A percentile compares a stretch with the other conserved stretches of the same genome.
phyloP scores from a whole-genome alignment of 129 eudicot species.

The Pulicaria dysenterica region DNA sequence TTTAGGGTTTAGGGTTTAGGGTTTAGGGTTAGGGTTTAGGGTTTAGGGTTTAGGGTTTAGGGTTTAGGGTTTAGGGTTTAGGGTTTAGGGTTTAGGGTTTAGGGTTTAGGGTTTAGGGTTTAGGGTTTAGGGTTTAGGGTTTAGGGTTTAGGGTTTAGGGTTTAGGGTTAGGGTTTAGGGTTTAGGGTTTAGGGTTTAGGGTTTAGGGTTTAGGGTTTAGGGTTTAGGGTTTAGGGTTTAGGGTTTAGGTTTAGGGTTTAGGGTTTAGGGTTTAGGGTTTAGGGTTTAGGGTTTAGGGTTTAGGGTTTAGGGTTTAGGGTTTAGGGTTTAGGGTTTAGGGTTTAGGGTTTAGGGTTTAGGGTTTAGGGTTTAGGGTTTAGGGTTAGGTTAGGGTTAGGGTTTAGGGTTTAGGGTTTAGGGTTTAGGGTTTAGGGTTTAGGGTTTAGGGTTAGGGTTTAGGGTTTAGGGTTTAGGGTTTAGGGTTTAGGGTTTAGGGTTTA shows the following conservation, averaged over 20 bases:
- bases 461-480: conserved; percentile 12
- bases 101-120: conserved; percentile 12
- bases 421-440: conserved; percentile 7
- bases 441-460: conserved; percentile 10
- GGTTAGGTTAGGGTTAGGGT: conserved; percentile 4
- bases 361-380: background rate
- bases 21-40: conserved; percentile 8
- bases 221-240: conserved; percentile 4
- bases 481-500: conserved; percentile 2
- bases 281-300: background rate
- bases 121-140: background rate
- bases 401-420: conserved; percentile 14
- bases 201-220: conserved; percentile 10
- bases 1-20: conserved; percentile 12
- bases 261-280: background rate
- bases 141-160: background rate
- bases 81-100: conserved; percentile 8
- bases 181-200: conserved; percentile 7
- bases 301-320: background rate
- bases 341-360: background rate
- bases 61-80: conserved; percentile 10
- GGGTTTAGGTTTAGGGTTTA: conserved; percentile 5
- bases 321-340: background rate
- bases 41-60: conserved; percentile 14
- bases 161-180: conserved; percentile 8